Base-by-base conservation (phyloP, 139 green algal species). In the Chlorella vulgaris region DNA sequence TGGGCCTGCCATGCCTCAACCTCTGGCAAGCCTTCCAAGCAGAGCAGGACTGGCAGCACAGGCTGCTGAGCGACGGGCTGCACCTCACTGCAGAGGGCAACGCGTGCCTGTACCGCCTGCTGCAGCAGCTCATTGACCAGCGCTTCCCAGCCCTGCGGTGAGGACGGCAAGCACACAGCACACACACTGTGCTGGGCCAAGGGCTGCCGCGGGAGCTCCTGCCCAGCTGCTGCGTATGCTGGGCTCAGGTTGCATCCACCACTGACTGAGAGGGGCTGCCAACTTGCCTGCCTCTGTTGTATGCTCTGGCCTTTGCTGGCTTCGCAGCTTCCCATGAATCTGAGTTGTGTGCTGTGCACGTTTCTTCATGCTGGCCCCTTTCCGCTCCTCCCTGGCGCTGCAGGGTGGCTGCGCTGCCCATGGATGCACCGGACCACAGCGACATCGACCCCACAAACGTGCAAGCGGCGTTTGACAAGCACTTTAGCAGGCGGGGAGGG, bases 51-150 rank as follows among this genome's bases (percentile, higher is more conserved):
- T 90, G 92, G 79, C 36, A 86, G 39, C 28, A 39, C 22, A 8
- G 50, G 15, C 33, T 84, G 24, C 82, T 95, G 62, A 80, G 38
- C 50, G 93, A 97, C 78, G 93, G 93, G 3, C 82, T 97, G 31
- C 93, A 97, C 78, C 89, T 97, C 61, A 94, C 88, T 3, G 53
- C 74, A 1, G 65, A 71, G 5, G 93, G 93, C 55, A 89, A 95
- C 31, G 39, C 38, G 6, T 39, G 74, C 55, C 76, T 94, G 38
- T 89, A 74, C 53, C 24, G 77, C 21, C 61, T 86, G 47, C 58
- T 97, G n/a, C n/a, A 73, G 42, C 31, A 51, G 24, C 28, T 78
- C 10, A 85, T 97, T 29, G 51, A 81, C 4, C 7, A 74, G 3
- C 51, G 60, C 4, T 91, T 88, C 65, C 88, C 87, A 0, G 43